These are phyloP conservation scores for Raffaelea deltoideospora DNA, from an alignment of 2,329 filamentous ascomycete genomes.

Conservation along the genomic window DNA sequence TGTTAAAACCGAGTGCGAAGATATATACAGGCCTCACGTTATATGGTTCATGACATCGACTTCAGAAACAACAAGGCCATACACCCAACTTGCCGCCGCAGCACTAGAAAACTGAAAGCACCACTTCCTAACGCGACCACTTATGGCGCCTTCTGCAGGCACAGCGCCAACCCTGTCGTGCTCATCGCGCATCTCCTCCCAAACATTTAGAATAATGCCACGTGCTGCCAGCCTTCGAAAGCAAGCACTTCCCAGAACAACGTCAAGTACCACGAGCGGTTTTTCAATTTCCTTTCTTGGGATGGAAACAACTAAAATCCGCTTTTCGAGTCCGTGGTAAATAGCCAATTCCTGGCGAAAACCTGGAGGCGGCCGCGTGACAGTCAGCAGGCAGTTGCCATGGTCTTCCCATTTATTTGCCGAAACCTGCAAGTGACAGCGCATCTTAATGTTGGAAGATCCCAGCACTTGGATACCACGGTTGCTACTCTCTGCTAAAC, in stretches of 20 bases:
- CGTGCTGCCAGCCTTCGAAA: slow-evolving; percentile 73
- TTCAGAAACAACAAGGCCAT: slow-evolving; percentile 40
- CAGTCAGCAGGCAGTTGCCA: slow-evolving; percentile 69
- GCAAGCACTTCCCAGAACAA: slow-evolving; percentile 68
- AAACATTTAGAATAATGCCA: slow-evolving; percentile 79
- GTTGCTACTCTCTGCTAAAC: slow-evolving; percentile 31
- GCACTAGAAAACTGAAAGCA: slow-evolving; percentile 44
- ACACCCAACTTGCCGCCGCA: slow-evolving; percentile 38
- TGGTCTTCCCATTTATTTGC: slow-evolving; percentile 80
- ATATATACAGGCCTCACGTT: no score
- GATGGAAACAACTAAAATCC: slow-evolving; percentile 63
- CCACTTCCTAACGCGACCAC: slow-evolving; percentile 45
- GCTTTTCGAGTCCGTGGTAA: slow-evolving; percentile 62
- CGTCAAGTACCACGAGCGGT: slow-evolving; percentile 59
- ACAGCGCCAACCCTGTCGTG: slow-evolving; percentile 38
- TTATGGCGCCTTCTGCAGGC: slow-evolving; percentile 33
- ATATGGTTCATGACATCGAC: no score
- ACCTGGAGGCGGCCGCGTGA: slow-evolving; percentile 57
- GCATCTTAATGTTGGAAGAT: slow-evolving; percentile 69
- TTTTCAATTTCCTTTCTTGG: slow-evolving; percentile 42
- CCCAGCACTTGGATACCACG: slow-evolving; percentile 42
- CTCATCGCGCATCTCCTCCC: slow-evolving; percentile 58
- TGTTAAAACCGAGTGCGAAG: no score
- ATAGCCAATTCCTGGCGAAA: slow-evolving; percentile 43
- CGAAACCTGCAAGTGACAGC: slow-evolving; percentile 66